Percentiles rank a stretch among this genome's conserved stretches.
Evolutionary conservation across 768 basidiomycete species (phyloP).

Genomic region (Phanerochaete carnosa): DNA sequence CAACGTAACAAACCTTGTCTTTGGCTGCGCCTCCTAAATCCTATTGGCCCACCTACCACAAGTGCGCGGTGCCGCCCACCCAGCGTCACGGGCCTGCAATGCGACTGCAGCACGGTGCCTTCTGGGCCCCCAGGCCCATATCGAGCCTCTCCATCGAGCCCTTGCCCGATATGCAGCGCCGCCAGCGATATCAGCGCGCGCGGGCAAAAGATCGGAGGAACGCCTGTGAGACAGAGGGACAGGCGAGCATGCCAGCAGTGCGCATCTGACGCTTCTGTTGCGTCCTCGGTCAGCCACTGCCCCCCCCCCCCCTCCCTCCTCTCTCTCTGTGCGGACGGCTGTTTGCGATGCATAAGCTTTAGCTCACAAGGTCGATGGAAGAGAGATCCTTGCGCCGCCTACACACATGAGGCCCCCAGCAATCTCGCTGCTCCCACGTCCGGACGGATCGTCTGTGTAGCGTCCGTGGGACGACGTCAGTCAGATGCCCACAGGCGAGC

Average conservation of each 20-base stretch:
- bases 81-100: constrained; percentile 7
- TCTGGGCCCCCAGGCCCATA: background rate
- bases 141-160: too few species aligned
- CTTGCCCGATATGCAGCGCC: too few species aligned
- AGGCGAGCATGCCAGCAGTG: too few species aligned
- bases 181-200: too few species aligned
- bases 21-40: constrained; percentile 1
- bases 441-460: constrained; percentile 1
- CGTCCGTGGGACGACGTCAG: constrained; percentile 12
- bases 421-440: constrained; percentile 3
- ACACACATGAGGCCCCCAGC: constrained; percentile 1
- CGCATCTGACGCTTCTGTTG: too few species aligned
- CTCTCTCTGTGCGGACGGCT: too few species aligned
- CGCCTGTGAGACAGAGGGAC: background rate
- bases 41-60: background rate
- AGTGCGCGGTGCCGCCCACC: background rate
- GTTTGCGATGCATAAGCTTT: too few species aligned
- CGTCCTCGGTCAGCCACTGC: too few species aligned
- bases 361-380: too few species aligned
- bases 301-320: too few species aligned
- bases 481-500: constrained; percentile 7
- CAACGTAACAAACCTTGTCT: constrained; percentile 9
- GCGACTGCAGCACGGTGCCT: background rate
- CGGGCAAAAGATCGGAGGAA: constrained; percentile 1
- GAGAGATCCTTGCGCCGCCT: constrained; percentile 1